phyloP scores from a whole-genome alignment of 2,329 filamentous ascomycete species.

The Calonectria fujianensis region DNA sequence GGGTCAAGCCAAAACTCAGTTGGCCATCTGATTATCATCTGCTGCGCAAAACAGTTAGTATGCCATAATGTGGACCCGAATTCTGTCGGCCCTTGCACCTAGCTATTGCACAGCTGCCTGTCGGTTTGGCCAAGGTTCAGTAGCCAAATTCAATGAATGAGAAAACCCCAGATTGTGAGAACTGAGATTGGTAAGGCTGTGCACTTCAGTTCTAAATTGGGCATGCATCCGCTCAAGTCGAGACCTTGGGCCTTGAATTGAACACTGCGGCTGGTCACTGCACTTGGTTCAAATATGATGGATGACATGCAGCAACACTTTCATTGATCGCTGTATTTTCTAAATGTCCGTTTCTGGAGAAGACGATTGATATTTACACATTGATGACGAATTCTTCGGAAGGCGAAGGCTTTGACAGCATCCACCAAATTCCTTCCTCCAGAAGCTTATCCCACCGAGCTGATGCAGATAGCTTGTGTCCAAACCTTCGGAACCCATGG shows the following conservation, averaged over 20 bases:
- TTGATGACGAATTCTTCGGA: background rate
- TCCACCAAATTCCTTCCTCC: conserved; percentile 3
- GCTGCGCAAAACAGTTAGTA: background rate
- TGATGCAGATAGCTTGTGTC: conserved; percentile 1
- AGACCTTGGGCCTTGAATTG: background rate
- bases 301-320: background rate
- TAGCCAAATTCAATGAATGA: background rate
- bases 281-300: background rate
- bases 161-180: background rate
- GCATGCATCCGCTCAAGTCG: no score
- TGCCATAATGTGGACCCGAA: background rate
- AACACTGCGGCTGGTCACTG: background rate
- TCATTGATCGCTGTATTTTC: background rate
- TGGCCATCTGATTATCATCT: background rate
- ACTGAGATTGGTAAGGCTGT: no score
- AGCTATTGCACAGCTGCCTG: background rate
- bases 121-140: background rate
- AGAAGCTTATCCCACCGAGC: conserved; percentile 5
- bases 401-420: background rate
- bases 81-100: background rate
- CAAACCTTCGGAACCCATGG: conserved; percentile 12
- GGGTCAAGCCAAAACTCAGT: background rate
- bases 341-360: background rate
- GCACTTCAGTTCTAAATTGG: no score
- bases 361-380: background rate